These are phyloP conservation scores for Nicotiana noctiflora DNA, from an alignment of 257 asterid genomes.

Conservation along the genomic window DNA sequence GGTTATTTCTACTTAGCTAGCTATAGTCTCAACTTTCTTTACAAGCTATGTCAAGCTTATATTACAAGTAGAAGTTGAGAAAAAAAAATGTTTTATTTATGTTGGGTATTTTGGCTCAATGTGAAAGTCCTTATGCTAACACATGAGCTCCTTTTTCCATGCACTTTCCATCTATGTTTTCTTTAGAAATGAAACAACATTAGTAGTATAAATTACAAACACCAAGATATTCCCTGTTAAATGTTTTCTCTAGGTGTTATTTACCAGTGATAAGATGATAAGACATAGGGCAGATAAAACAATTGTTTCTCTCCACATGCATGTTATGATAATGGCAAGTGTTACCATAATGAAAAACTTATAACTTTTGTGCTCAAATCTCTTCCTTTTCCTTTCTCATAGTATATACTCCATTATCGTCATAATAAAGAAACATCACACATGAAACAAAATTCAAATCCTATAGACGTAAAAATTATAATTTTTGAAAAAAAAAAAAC, in stretches of 20 bases:
- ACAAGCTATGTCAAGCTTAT: not conserved
- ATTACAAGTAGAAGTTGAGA: not conserved
- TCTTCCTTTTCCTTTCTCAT: not conserved
- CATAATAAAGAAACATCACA: not conserved
- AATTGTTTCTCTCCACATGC: constrained; percentile 9
- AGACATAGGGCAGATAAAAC: constrained; percentile 19
- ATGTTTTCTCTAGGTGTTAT: constrained; percentile 33
- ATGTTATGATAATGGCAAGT: constrained; percentile 2
- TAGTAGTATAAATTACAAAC: not conserved
- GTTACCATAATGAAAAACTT: not conserved
- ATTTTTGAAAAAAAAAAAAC: too few species aligned
- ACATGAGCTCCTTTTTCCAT: not conserved
- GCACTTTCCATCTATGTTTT: not conserved
- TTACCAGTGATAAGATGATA: constrained; percentile 18
- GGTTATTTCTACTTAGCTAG: not conserved
- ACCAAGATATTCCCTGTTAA: constrained; percentile 25
- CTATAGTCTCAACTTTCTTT: not conserved
- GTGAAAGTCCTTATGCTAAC: not conserved
- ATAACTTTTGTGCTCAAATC: not conserved
- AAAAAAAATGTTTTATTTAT: not conserved
- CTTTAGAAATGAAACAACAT: not conserved
- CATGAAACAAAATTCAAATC: not conserved
- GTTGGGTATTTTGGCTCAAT: not conserved
- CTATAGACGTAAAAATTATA: too few species aligned
- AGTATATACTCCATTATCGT: not conserved